Base-by-base conservation (phyloP, 192 early-diverging fungal genomes). In the Spizellomyces punctatus region DNA sequence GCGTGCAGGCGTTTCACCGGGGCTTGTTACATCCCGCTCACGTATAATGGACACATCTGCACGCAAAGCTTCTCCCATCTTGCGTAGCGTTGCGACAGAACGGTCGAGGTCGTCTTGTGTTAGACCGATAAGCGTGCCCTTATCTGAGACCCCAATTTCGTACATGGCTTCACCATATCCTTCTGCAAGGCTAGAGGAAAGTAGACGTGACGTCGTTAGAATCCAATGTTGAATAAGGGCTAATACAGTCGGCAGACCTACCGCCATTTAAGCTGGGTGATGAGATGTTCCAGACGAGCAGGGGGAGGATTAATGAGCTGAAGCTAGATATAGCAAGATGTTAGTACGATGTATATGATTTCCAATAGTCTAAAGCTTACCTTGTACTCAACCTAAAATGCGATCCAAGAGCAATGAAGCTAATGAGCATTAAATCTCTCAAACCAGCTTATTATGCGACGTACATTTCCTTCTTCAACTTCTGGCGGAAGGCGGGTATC, bases 201-300 rank as follows among this genome's bases (percentile, higher is more conserved):
- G 22, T 58, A 9, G 66, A 65, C 9, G 12, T n/a, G n/a, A n/a
- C n/a, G n/a, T n/a, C n/a, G n/a, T n/a, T n/a, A n/a, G n/a, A 54
- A 54, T n/a, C 64, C 63, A 41, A 10, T 62, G 10, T 46, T 10
- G 10, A 27, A 66, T 8, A 62, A n/a, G n/a, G n/a, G n/a, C n/a
- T n/a, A n/a, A n/a, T n/a, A n/a, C 1, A 61, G 22, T 22, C 1
- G 0, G 16, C 49, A 0, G 6, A 59, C 73, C 1, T 43, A 84
- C 80, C 95, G 84, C 93, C 94, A 96, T 71, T 94, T 93, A 46
- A 98, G 78, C 82, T 98, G 95, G 7, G 94, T 96, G 6, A 93
- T 88, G 10, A 98, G 80, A 66, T 98, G 95, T 67, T 92, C 88
- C 16, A 94, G 73, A 10, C 95, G 78, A 66, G 89, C 89, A 6